phyloP scores from a whole-genome alignment of 495 filamentous ascomycete genomes.

The Tuber indicum region DNA sequence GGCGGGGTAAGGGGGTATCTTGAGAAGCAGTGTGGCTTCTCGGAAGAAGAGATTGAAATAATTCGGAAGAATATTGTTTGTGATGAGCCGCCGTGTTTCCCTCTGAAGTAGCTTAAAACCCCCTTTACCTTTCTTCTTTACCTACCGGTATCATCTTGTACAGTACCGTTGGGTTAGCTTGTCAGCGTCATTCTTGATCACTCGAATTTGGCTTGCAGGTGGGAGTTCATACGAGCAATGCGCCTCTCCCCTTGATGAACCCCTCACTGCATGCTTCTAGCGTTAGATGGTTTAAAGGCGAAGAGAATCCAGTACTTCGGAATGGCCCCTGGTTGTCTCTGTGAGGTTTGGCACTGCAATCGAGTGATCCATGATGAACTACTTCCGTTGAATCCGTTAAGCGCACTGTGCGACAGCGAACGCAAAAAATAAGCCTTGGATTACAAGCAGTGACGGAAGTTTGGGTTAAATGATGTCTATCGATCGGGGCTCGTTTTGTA shows the following conservation, averaged over 20 bases:
- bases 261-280: background rate
- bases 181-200: background rate
- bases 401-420: background rate
- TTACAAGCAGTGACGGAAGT: background rate
- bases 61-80: slow-evolving; percentile 50
- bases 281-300: background rate
- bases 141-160: background rate
- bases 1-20: slow-evolving; percentile 56
- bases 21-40: slow-evolving; percentile 49
- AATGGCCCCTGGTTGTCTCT: background rate
- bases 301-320: background rate
- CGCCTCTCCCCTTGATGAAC: background rate
- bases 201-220: background rate
- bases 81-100: slow-evolving; percentile 33
- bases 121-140: background rate
- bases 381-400: background rate
- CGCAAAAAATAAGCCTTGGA: background rate
- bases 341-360: background rate
- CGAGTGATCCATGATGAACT: background rate
- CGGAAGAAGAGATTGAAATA: slow-evolving; percentile 48
- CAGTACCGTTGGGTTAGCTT: background rate
- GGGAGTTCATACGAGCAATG: background rate
- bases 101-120: slow-evolving; percentile 5
- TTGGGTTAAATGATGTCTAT: background rate
- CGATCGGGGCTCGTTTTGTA: background rate